phyloP scores from a whole-genome alignment of 1,139 yeast genomes.

The Suhomyces anneliseae region DNA sequence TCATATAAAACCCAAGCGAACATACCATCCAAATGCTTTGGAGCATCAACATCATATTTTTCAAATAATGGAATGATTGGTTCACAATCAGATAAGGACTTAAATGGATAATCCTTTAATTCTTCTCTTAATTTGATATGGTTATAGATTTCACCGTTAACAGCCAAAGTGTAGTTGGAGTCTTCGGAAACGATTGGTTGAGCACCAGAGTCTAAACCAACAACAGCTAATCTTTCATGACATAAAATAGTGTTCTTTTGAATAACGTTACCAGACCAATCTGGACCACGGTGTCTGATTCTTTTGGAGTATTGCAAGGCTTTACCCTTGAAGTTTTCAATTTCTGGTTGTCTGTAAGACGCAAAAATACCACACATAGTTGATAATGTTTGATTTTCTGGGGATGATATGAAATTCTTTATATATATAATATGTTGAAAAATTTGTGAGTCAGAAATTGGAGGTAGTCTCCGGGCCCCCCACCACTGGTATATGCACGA shows the following conservation, averaged over 20 bases:
- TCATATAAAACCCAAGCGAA: constrained; percentile 94
- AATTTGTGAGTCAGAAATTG: constrained; percentile 14
- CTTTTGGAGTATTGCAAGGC: constrained; percentile 89
- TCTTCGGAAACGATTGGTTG: constrained; percentile 90
- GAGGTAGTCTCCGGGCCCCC: constrained; percentile 6
- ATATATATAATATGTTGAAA: constrained; percentile 7
- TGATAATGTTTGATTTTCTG: not conserved
- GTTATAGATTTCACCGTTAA: constrained; percentile 98
- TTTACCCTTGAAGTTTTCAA: constrained; percentile 76
- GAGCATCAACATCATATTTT: constrained; percentile 86
- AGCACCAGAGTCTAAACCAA: constrained; percentile 94
- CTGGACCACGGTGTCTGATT: constrained; percentile 98
- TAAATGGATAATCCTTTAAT: constrained; percentile 69
- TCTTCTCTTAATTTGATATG: constrained; percentile 84
- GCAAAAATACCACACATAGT: constrained; percentile 98
- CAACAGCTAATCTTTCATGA: constrained; percentile 96
- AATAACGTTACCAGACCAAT: constrained; percentile 90
- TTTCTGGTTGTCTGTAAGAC: constrained; percentile 78
- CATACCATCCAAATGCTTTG: constrained; percentile 95
- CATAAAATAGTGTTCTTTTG: constrained; percentile 78
- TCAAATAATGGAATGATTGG: constrained; percentile 90
- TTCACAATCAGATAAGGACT: constrained; percentile 94
- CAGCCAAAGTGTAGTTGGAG: constrained; percentile 72
- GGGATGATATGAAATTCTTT: not conserved
- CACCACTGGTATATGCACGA: constrained; percentile 5